A percentile compares a stretch with the other conserved stretches of the same genome.
These are phyloP conservation scores for Phycomyces nitens DNA, from an alignment of 192 early-diverging fungal genomes.

Conservation along the genomic window DNA sequence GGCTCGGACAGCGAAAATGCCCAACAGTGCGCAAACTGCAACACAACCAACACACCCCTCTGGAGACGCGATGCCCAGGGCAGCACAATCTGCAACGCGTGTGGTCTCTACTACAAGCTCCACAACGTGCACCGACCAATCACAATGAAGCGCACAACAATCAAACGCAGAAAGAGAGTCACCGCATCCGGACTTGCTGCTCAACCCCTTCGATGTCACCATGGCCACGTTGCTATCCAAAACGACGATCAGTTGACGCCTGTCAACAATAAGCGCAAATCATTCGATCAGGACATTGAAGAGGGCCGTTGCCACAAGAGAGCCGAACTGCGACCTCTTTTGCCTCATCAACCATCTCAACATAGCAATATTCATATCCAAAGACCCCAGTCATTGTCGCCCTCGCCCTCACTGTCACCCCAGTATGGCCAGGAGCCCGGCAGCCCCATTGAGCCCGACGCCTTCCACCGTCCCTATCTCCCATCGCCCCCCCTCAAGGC, in stretches of 20 bases:
- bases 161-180: conserved; percentile 60
- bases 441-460: conserved; percentile 22
- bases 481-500: conserved; percentile 27
- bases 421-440: background rate
- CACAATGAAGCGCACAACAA: conserved; percentile 63
- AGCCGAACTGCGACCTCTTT: conserved; percentile 12
- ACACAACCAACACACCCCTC: conserved; percentile 62
- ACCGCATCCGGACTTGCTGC: conserved; percentile 7
- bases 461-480: conserved; percentile 16
- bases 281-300: background rate
- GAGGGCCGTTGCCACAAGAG: background rate
- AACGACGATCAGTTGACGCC: background rate
- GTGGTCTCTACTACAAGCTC: conserved; percentile 86
- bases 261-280: too few relatives aligned
- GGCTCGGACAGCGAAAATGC: conserved; percentile 1
- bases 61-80: conserved; percentile 72
- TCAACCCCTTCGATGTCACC: conserved; percentile 5
- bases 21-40: conserved; percentile 65
- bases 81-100: conserved; percentile 84
- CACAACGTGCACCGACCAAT: conserved; percentile 74
- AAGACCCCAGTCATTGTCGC: background rate
- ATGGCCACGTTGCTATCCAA: background rate
- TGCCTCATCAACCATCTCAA: conserved; percentile 5
- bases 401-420: background rate
- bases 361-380: too few relatives aligned